Evolutionary conservation across 2,329 filamentous ascomycete species (phyloP).

Genomic region (Fusarium nurragi): DNA sequence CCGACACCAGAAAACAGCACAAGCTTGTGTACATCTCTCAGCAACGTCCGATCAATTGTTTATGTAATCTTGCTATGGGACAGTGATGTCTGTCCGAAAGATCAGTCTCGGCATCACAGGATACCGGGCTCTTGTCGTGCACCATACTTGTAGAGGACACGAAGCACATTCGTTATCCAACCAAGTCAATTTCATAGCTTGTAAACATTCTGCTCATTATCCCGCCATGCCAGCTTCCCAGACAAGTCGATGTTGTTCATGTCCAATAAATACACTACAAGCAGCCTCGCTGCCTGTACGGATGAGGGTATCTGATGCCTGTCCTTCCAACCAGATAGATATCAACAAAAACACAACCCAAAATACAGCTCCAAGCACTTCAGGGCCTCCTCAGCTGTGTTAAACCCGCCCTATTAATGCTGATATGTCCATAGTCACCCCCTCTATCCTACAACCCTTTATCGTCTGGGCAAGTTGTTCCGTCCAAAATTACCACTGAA

Average conservation of each 20-base stretch:
- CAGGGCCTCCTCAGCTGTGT: neutral
- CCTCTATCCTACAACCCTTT: constrained; percentile 33
- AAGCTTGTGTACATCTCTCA: no score
- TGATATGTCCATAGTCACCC: constrained; percentile 7
- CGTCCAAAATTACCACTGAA: constrained; percentile 55
- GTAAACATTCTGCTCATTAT: constrained; percentile 8
- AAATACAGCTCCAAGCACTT: constrained; percentile 14
- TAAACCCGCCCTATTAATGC: neutral
- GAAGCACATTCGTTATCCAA: neutral
- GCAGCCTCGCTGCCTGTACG: constrained; percentile 35
- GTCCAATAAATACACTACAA: constrained; percentile 29
- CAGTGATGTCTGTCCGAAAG: no score
- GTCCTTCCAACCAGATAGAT: constrained; percentile 39
- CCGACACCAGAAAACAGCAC: neutral
- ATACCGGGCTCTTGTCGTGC: no score
- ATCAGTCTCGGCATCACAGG: no score
- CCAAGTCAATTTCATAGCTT: neutral
- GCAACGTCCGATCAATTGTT: no score
- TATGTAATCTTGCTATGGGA: no score
- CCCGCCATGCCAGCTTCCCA: neutral
- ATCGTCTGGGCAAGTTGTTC: constrained; percentile 60
- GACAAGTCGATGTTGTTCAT: neutral
- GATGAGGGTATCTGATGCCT: constrained; percentile 47
- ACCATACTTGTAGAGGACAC: neutral
- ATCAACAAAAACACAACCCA: constrained; percentile 32